These are phyloP conservation scores for Sarcodon aspratus DNA, from an alignment of 768 basidiomycete species.

Conservation along the genomic window DNA sequence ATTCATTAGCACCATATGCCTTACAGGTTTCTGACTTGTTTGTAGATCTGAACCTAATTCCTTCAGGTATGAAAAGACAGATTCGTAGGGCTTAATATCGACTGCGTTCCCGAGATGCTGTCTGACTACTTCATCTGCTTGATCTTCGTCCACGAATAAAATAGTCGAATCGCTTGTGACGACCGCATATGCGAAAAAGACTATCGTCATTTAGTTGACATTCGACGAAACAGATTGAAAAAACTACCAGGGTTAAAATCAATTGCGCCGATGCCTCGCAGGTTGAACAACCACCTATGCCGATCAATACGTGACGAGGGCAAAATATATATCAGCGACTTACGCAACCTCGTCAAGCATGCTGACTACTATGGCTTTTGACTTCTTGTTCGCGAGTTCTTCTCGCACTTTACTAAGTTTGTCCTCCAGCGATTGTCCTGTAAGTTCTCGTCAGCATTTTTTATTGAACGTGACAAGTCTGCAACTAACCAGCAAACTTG, in stretches of 20 bases:
- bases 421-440: conserved; percentile 47
- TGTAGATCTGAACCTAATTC: conserved; percentile 27
- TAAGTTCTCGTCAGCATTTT: neutral
- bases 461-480: too few relatives aligned
- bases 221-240: neutral
- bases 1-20: neutral
- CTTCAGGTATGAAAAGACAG: conserved; percentile 55
- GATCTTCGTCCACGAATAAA: conserved; percentile 56
- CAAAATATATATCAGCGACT: too few relatives aligned
- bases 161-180: conserved; percentile 44
- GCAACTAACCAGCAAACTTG: conserved; percentile 53
- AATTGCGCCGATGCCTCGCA: conserved; percentile 79
- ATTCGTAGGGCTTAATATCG: conserved; percentile 57
- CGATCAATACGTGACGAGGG: too few relatives aligned
- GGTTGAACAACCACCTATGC: conserved; percentile 68
- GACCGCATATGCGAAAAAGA: conserved; percentile 89
- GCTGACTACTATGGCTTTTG: conserved; percentile 70
- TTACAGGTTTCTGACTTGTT: conserved; percentile 19
- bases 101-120: conserved; percentile 46
- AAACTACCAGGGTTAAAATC: conserved; percentile 64
- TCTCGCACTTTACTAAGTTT: conserved; percentile 64
- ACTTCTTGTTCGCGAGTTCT: conserved; percentile 49
- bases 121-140: conserved; percentile 36
- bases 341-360: conserved; percentile 84
- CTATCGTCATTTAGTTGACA: conserved; percentile 19